Evolutionary conservation across 257 asterid genomes (phyloP), one percentile per base, ranked within the genome.

Genomic region (Nicotiana tabacum): DNA sequence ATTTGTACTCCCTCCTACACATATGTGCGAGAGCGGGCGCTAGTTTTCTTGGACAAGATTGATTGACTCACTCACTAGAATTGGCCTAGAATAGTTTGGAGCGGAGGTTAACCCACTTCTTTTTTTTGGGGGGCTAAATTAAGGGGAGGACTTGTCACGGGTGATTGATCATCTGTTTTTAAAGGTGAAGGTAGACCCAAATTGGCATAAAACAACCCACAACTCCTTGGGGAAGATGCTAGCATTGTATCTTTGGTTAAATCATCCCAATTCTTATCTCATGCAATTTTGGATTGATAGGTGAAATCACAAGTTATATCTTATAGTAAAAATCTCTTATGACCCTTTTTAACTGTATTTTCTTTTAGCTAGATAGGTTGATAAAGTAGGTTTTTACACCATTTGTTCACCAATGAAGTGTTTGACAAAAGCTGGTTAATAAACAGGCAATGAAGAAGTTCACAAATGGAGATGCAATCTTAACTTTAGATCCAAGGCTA

Each of bases 391-490:
- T 53, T 53, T 12, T 53, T 53, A 10, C 17, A 53, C 32, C 56
- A 7, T 74, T 48, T 74, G 80, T 13, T 51, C 43, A 51, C 80
- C 64, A 74, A 27, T 6, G 15, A 48, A 48, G 39, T 74, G 39
- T 74, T 51, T 74, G 24, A 74, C 24, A n/a, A 48, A 60, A 57
- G 30, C 3, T n/a, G 77, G 60, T 64, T 69, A 13, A 80, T 72
- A 11, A 85, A 89, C 93, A 96, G 99, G 99, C 98, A 2, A 55
- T 96, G 83, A 93, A 88, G 91, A 92, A 90, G 85, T 94, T 92
- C 85, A 56, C 83, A 2, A 85, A 85, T 32, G 99, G 99, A 46
- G 97, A 94, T 82, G 97, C 98, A n/a, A 85, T 93, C 66, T 80
- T 92, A 56, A 83, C 90, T 10, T 77, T 94, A 92, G 99, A 96